Evolutionary conservation across 768 basidiomycete species (phyloP).

Genomic region (Lactarius vividus): DNA sequence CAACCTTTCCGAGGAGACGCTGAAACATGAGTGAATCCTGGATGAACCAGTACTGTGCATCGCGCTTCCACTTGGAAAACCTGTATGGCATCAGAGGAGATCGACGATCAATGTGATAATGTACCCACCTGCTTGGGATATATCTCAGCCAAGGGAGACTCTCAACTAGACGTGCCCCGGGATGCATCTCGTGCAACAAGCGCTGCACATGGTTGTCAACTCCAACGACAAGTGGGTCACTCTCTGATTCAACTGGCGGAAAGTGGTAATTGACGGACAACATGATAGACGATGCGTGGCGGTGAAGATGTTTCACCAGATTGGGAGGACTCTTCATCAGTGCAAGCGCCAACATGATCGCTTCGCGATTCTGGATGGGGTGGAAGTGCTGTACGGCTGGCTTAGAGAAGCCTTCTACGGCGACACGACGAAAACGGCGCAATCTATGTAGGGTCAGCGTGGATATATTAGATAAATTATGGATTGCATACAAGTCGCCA

Average conservation of each 20-base stretch:
- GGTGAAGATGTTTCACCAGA: not conserved
- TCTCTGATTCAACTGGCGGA: not conserved
- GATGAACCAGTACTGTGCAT: conserved; percentile 14
- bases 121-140: conserved; percentile 1
- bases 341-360: not conserved
- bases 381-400: not conserved
- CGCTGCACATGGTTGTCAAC: not conserved
- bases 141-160: conserved; percentile 1
- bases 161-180: conserved; percentile 4
- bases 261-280: not conserved
- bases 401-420: not conserved
- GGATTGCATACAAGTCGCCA: not conserved
- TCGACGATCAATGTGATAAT: not conserved
- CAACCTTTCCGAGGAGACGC: conserved; percentile 7
- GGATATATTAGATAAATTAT: not conserved
- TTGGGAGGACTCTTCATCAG: not conserved
- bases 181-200: not conserved
- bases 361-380: not conserved
- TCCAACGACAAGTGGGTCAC: not conserved
- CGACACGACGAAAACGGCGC: not conserved
- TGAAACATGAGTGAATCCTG: conserved; percentile 17
- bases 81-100: not conserved
- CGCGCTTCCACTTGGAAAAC: conserved; percentile 22
- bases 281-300: not conserved
- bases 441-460: not conserved